Evolutionary conservation across 352 stramenopile species (phyloP), one percentile per base, ranked within the genome.

Genomic region (Pythium coloratum): DNA sequence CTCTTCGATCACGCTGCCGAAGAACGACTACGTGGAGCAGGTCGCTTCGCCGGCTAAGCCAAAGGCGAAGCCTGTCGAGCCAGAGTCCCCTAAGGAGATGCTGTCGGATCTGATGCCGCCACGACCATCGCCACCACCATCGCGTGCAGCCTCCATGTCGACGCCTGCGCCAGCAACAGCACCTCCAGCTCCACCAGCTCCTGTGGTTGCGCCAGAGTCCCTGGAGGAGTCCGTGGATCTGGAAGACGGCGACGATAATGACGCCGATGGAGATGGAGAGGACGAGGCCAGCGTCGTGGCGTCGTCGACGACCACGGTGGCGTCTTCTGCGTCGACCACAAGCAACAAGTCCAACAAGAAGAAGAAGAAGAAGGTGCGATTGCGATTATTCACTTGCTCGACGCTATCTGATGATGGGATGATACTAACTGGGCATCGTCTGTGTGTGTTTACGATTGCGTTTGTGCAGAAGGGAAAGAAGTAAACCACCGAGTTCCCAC

Each of bases 341-440:
- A 59, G 38, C 49, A 66, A 66, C 34, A 80, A 73, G 59, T 82
- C 81, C 59, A 87, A 85, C n/a, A 88, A 86, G 69, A 86, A 86
- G 68, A 90, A 90, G 78, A 85, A 84, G 81, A 88, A 89, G 75
- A 66, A 68, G 64, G 59, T 61, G 36, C 57, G 68, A 55, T 60
- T 56, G 14, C 55, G 42, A 56, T 53, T 51, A 24, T 24, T 24
- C 20, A 24, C 20, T 24, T 24, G 20, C 20, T 24, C 20, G 20
- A 24, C 20, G 20, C 20, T 24, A 24, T 24, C 20, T 24, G 20
- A 24, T 24, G 20, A 24, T 24, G 20, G 20, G 20, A 24, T 24
- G 20, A 24, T 24, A 24, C 20, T 24, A 24, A 24, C 20, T 24
- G 20, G 20, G 20, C 20, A 24, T 24, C 59, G 20, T 46, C 8